Conservation (phyloP, 768 basidiomycete genomes). For the Lepiota brunneoincarnata region DNA sequence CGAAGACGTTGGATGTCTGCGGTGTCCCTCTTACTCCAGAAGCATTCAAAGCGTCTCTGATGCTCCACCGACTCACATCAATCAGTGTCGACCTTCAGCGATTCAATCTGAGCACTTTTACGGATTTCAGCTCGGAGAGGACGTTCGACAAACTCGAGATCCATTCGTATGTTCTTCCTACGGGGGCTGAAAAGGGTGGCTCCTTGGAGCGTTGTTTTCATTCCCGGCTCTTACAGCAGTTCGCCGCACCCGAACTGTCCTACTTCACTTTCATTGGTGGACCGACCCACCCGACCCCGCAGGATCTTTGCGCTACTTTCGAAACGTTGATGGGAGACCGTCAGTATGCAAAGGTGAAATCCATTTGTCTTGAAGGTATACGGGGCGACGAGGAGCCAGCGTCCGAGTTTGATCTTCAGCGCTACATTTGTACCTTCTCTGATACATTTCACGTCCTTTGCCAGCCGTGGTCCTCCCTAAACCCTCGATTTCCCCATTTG, state of each 20-base stretch:
- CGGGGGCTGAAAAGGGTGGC: neutral
- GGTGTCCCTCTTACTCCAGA: neutral
- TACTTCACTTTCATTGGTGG: neutral
- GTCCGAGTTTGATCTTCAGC: neutral
- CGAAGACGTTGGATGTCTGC: neutral
- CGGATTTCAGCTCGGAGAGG: neutral
- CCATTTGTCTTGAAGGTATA: neutral
- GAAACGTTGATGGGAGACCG: neutral
- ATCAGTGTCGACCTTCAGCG: neutral
- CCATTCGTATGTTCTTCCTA: neutral
- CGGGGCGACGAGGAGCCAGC: neutral
- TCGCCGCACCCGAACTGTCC: neutral
- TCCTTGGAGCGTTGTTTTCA: neutral
- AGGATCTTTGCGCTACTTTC: neutral
- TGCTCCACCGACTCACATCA: neutral
- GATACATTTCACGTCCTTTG: neutral
- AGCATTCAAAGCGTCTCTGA: neutral
- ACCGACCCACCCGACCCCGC: neutral
- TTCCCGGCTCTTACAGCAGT: neutral
- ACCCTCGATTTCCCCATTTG: neutral
- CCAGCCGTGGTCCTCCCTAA: neutral
- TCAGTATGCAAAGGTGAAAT: neutral
- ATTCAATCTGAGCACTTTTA: neutral
- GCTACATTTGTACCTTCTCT: constrained; percentile 1
- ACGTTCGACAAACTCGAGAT: neutral